These are phyloP conservation scores for Monoraphidium neglectum DNA, from an alignment of 139 green algal species.

Conservation along the genomic window DNA sequence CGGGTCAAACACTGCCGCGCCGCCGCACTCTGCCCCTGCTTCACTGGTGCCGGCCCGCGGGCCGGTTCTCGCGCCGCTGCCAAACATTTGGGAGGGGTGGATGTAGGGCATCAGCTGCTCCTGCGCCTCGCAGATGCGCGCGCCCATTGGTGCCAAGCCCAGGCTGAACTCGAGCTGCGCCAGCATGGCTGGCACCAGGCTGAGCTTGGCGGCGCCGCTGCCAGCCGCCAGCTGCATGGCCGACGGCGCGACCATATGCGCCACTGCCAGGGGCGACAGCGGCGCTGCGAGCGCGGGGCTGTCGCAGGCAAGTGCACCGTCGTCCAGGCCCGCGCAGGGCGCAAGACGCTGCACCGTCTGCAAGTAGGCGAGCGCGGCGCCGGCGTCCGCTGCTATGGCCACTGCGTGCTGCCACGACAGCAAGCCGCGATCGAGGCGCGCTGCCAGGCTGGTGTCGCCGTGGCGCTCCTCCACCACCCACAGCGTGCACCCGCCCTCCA, in stretches of 20 bases:
- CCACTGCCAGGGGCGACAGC: conserved; percentile 25
- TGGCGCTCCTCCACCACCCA: conserved; percentile 67
- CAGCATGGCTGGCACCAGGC: conserved; percentile 54
- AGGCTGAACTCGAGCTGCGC: conserved; percentile 51
- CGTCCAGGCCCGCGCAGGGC: conserved; percentile 4
- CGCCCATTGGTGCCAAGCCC: conserved; percentile 6
- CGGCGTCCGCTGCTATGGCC: conserved; percentile 42
- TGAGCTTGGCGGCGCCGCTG: conserved; percentile 45
- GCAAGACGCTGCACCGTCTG: conserved; percentile 38
- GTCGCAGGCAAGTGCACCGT: neutral
- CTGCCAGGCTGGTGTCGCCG: conserved; percentile 46
- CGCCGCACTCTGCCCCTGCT: too few relatives aligned
- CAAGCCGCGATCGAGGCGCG: conserved; percentile 48
- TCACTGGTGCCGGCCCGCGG: neutral
- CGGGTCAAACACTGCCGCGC: conserved; percentile 9
- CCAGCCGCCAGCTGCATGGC: conserved; percentile 46
- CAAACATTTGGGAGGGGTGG: conserved; percentile 47
- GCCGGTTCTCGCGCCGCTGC: neutral
- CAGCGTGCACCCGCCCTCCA: conserved; percentile 19
- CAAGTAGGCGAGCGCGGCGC: conserved; percentile 51
- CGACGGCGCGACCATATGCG: conserved; percentile 20
- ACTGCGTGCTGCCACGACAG: conserved; percentile 56
- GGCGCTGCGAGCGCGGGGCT: conserved; percentile 26
- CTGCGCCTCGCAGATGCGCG: conserved; percentile 2
- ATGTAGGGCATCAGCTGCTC: conserved; percentile 51